phyloP scores from a whole-genome alignment of 192 early-diverging fungal genomes.

The Haplosporangium gracile region DNA sequence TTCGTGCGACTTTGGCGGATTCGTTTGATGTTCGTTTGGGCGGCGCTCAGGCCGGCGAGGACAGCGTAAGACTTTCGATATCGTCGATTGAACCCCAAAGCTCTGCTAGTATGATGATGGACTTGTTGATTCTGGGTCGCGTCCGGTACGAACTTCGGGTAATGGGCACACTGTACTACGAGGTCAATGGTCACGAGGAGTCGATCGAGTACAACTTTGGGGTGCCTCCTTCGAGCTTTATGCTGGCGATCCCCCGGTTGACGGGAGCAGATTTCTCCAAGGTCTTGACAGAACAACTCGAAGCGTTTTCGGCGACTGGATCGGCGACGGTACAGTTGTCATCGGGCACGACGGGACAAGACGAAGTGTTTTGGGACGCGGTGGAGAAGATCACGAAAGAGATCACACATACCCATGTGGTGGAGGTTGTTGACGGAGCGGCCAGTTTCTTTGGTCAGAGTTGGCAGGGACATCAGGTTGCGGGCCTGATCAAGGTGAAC shows the following conservation, averaged over 20 bases:
- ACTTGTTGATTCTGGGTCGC: constrained; percentile 47
- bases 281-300: constrained; percentile 58
- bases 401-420: constrained; percentile 65
- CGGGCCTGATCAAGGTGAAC: constrained; percentile 66
- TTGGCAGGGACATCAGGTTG: constrained; percentile 67
- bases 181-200: constrained; percentile 26
- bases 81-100: constrained; percentile 46
- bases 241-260: constrained; percentile 58
- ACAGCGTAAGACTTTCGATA: constrained; percentile 15
- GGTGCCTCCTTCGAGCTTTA: constrained; percentile 62
- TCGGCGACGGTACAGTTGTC: constrained; percentile 54
- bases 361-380: constrained; percentile 62
- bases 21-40: constrained; percentile 52
- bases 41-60: constrained; percentile 37
- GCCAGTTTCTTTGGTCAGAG: constrained; percentile 72
- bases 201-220: constrained; percentile 56
- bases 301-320: constrained; percentile 61
- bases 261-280: constrained; percentile 63
- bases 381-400: constrained; percentile 60
- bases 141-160: constrained; percentile 51
- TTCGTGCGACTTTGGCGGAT: constrained; percentile 30
- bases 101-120: constrained; percentile 14
- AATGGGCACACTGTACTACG: constrained; percentile 44
- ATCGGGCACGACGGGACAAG: constrained; percentile 27
- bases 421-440: constrained; percentile 69